phyloP scores from a whole-genome alignment of 768 basidiomycete genomes.

The Trametes coccinea region DNA sequence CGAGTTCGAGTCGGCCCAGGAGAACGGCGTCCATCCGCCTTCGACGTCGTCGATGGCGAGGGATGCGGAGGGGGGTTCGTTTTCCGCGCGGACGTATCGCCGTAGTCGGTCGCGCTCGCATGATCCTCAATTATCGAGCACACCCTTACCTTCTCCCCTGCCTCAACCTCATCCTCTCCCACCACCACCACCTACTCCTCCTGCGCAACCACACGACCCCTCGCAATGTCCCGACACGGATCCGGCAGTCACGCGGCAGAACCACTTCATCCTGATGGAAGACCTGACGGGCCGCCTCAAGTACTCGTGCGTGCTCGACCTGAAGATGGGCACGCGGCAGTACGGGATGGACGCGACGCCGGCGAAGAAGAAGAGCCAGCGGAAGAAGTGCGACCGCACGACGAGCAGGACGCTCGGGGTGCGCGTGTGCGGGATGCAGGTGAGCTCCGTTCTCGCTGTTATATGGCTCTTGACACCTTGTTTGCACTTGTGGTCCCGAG shows the following conservation, averaged over 20 bases:
- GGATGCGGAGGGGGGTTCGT: slow-evolving; percentile 13
- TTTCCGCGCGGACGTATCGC: slow-evolving; percentile 14
- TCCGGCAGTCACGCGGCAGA: slow-evolving; percentile 69
- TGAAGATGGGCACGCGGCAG: slow-evolving; percentile 99
- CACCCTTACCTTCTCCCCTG: not conserved
- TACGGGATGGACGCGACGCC: slow-evolving; percentile 94
- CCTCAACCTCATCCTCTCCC: slow-evolving; percentile 14
- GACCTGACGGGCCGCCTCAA: slow-evolving; percentile 92
- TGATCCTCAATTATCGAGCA: slow-evolving; percentile 1
- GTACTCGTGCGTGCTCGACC: slow-evolving; percentile 91
- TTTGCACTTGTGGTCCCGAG: slow-evolving; percentile 16
- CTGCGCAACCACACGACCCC: slow-evolving; percentile 18
- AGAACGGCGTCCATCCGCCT: not conserved
- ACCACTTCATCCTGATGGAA: slow-evolving; percentile 99
- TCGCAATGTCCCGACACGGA: slow-evolving; percentile 20
- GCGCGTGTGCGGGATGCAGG: slow-evolving; percentile 98
- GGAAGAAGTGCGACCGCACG: slow-evolving; percentile 96
- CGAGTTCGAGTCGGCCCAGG: slow-evolving; percentile 29
- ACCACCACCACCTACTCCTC: slow-evolving; percentile 13
- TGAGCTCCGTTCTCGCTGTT: slow-evolving; percentile 41
- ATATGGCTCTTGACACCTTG: slow-evolving; percentile 5
- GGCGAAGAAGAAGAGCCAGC: slow-evolving; percentile 95
- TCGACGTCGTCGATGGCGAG: not conserved
- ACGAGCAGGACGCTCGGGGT: slow-evolving; percentile 91
- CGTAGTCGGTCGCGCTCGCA: slow-evolving; percentile 19